A percentile compares a stretch with the other conserved stretches of the same genome.
Evolutionary conservation across 2,329 filamentous ascomycete genomes (phyloP).

Genomic region (Leptographium lundbergii): DNA sequence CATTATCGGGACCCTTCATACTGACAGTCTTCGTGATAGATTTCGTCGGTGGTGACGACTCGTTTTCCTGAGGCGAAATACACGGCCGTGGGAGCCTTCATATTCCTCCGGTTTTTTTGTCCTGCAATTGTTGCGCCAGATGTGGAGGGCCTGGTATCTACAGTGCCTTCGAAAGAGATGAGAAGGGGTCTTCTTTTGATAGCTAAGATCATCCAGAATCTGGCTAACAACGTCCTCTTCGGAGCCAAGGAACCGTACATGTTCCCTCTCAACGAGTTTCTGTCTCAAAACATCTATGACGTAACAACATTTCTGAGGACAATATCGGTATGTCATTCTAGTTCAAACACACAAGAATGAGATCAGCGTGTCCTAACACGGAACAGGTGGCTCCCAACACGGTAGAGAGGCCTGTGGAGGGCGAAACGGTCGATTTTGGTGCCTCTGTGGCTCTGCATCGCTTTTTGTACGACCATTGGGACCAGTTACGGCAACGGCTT

Average conservation of each 20-base stretch:
- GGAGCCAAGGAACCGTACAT: conserved; percentile 62
- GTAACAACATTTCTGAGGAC: conserved; percentile 55
- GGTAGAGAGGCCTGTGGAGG: conserved; percentile 25
- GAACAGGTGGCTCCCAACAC: conserved; percentile 33
- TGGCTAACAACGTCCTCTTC: conserved; percentile 60
- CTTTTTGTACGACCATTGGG: conserved; percentile 61
- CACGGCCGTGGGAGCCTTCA: conserved; percentile 58
- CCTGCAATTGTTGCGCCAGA: conserved; percentile 60
- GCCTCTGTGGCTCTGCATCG: conserved; percentile 58
- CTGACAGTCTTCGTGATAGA: conserved; percentile 22
- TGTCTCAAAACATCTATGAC: conserved; percentile 54
- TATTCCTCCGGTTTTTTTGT: conserved; percentile 61
- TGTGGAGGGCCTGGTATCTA: conserved; percentile 49
- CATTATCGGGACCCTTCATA: too few relatives aligned
- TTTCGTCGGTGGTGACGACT: conserved; percentile 48
- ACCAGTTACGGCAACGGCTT: conserved; percentile 53
- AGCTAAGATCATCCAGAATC: conserved; percentile 58
- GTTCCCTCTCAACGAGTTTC: conserved; percentile 57
- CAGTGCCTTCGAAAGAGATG: conserved; percentile 54
- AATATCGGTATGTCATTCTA: conserved; percentile 41
- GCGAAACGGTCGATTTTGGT: conserved; percentile 53
- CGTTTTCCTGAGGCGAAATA: conserved; percentile 59
- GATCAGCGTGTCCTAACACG: conserved; percentile 7
- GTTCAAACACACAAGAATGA: neutral
- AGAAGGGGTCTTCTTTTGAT: conserved; percentile 54